Percentiles rank a stretch among this genome's conserved stretches.
Evolutionary conservation across 192 early-diverging fungal species (phyloP).

Genomic region (Dissophora ornata): DNA sequence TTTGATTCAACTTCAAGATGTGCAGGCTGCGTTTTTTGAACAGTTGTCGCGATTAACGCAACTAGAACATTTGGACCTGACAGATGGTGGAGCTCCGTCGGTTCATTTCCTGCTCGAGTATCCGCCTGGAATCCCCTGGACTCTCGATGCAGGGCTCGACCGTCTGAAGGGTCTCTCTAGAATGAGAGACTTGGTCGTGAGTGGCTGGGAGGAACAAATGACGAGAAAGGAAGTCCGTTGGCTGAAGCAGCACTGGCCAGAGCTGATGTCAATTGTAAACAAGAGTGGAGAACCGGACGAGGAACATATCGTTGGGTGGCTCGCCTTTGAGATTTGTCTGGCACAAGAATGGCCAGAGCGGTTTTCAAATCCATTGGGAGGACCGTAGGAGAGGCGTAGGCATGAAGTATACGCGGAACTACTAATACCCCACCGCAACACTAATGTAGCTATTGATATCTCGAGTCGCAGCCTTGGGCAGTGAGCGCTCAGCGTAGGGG

Average conservation of each 20-base stretch:
- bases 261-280: conserved; percentile 6
- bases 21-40: conserved; percentile 1
- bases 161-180: background rate
- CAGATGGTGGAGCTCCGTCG: background rate
- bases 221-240: conserved; percentile 19
- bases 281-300: conserved; percentile 9
- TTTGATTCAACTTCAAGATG: background rate
- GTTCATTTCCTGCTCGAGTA: conserved; percentile 2
- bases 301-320: conserved; percentile 17
- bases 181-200: conserved; percentile 16
- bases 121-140: conserved; percentile 9
- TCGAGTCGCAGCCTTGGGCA: too few relatives aligned
- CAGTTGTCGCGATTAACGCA: conserved; percentile 10
- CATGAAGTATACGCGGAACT: too few relatives aligned
- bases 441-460: too few relatives aligned
- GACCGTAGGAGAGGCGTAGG: too few relatives aligned
- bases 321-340: conserved; percentile 30
- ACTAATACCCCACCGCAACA: too few relatives aligned
- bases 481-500: too few relatives aligned
- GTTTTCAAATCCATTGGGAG: too few relatives aligned
- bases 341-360: conserved; percentile 34
- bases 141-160: conserved; percentile 5
- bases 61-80: conserved; percentile 6
- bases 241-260: conserved; percentile 21
- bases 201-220: conserved; percentile 37